Evolutionary conservation across 192 early-diverging fungal species (phyloP).

Genomic region (Rhizophagus sp.): DNA sequence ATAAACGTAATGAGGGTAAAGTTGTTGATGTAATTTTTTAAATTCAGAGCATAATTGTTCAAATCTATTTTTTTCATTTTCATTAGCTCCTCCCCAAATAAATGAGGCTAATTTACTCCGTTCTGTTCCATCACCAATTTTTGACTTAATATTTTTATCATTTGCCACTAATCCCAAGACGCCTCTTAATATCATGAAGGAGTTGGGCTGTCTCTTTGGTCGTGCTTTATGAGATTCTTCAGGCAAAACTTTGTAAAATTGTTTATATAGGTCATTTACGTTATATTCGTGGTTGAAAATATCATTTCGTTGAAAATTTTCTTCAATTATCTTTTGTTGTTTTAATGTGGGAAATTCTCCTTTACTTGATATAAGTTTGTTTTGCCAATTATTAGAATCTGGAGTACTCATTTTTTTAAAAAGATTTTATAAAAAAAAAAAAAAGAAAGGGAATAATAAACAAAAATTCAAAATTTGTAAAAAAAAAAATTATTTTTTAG

Average conservation of each 20-base stretch:
- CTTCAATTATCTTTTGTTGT: background rate
- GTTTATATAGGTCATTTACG: background rate
- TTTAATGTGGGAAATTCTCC: background rate
- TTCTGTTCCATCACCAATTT: background rate
- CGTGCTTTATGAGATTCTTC: too few species aligned
- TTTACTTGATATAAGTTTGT: background rate
- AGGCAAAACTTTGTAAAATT: background rate
- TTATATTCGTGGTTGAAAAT: background rate
- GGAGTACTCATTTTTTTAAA: too few species aligned
- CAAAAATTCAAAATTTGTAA: too few species aligned
- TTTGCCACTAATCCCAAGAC: background rate
- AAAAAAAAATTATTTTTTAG: too few species aligned
- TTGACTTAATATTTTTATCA: background rate
- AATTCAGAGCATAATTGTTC: background rate
- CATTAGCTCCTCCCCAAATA: background rate
- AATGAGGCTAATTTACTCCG: background rate
- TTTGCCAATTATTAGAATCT: background rate
- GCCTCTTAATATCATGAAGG: background rate
- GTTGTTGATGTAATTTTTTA: background rate
- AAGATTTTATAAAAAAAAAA: too few species aligned
- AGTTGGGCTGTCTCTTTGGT: background rate
- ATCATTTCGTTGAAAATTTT: background rate
- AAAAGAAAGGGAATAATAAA: too few species aligned
- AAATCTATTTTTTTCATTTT: background rate
- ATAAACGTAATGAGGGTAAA: background rate